Evolutionary conservation across 352 stramenopile genomes (phyloP), one percentile per base, ranked within the genome.

Genomic region (Pythium utonaiense): DNA sequence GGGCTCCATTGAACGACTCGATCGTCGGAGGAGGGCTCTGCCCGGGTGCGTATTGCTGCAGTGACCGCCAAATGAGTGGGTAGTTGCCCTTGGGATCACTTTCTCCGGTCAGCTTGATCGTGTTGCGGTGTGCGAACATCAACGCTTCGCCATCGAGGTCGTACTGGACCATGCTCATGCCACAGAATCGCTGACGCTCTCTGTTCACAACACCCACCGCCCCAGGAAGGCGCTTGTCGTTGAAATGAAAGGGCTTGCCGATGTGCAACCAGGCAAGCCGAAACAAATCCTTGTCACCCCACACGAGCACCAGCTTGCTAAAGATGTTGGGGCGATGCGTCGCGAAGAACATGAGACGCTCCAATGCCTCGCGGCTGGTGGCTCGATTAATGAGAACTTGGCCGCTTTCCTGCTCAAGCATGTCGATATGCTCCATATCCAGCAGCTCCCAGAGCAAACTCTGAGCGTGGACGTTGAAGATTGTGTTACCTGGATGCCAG

Each of bases 51-150:
- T 70, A 67, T 45, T 88, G 73, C 62, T 89, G 75, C 24, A 89
- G 45, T 19, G 45, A 51, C 2, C 73, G 53, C 79, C 79, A 89
- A 30, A 87, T 68, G 0, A 48, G 61, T n/a, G 31, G 53, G 17
- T 62, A 56, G 21, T 79, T 66, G 28, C 38, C 25, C 3, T 36
- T 66, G 33, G 48, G 40, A n/a, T 44, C 48, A 24, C 21, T 51
- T 8, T 33, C 33, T 1, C 80, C 83, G 16, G 71, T 85, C n/a
- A 89, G 57, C 54, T 89, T 89, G 53, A 86, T 70, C 17, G 64
- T 75, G 45, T 74, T 74, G 45, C 67, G 62, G 60, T 74, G 67
- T 10, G 71, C 13, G 48, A 74, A 74, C 27, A 69, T 44, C 4
- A 65, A 34, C 2, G 36, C 30, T 21, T 65, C 19, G n/a, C 58